Conservation (phyloP, 176 grass and related monocot species). For the Tillandsia fasciculata region DNA sequence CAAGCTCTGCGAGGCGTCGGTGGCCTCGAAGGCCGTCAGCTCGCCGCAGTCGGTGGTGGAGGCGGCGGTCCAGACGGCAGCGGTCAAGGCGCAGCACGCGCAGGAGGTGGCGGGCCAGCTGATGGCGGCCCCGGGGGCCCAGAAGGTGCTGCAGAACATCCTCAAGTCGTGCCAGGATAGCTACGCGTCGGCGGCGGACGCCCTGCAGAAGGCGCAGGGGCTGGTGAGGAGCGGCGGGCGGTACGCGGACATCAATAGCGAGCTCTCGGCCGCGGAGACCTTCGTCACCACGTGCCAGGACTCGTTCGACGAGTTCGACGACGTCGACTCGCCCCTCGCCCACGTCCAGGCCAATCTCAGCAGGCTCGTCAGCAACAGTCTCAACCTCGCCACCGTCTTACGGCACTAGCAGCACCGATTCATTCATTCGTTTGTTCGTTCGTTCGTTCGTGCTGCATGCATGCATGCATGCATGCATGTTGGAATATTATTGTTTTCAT, state of each 20-base stretch:
- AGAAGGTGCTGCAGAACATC: not conserved
- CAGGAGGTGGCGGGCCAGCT: conserved; percentile 10
- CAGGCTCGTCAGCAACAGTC: conserved; percentile 45
- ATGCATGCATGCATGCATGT: too few species aligned
- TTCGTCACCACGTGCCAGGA: conserved; percentile 45
- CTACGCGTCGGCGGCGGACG: conserved; percentile 38
- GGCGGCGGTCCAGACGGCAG: conserved; percentile 14
- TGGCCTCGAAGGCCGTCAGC: conserved; percentile 28
- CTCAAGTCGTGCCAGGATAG: conserved; percentile 37
- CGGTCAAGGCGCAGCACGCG: conserved; percentile 26
- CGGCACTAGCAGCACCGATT: not conserved
- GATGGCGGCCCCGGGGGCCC: not conserved
- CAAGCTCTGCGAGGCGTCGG: conserved; percentile 26
- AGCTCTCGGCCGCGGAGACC: conserved; percentile 35
- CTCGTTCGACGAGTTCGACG: conserved; percentile 39
- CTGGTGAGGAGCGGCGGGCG: conserved; percentile 25
- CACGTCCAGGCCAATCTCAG: conserved; percentile 23
- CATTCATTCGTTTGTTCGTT: not conserved
- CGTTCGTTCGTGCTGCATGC: not conserved
- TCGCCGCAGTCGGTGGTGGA: conserved; percentile 35
- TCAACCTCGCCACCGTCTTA: conserved; percentile 41
- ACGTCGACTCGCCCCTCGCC: conserved; percentile 21
- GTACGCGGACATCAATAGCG: conserved; percentile 29
- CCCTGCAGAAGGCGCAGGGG: conserved; percentile 11
- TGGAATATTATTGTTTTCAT: too few species aligned